Percentiles rank a stretch among this genome's conserved stretches.
phyloP scores from a whole-genome alignment of 768 basidiomycete species.

The Tremella mesenterica region DNA sequence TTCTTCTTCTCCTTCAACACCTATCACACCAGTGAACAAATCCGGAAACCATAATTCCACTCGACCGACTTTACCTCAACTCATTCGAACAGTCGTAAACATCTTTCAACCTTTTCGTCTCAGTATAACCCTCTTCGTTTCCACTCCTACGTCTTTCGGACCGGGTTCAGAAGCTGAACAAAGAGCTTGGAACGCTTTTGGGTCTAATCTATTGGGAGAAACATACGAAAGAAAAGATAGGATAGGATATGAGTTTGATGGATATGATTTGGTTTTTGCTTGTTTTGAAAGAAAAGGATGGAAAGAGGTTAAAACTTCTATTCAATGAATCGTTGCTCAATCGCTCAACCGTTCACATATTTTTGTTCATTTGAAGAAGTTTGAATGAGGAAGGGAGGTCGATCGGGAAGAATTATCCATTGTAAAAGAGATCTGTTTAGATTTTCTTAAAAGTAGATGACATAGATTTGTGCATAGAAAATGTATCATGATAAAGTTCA shows the following conservation, averaged over 20 bases:
- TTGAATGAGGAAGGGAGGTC: too few relatives aligned
- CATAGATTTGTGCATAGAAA: too few relatives aligned
- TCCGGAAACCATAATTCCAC: slow-evolving; percentile 17
- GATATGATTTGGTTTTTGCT: slow-evolving; percentile 46
- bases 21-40: slow-evolving; percentile 35
- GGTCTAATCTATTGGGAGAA: slow-evolving; percentile 33
- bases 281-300: slow-evolving; percentile 42
- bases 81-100: slow-evolving; percentile 76
- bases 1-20: slow-evolving; percentile 34
- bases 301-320: slow-evolving; percentile 24
- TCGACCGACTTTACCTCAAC: slow-evolving; percentile 63
- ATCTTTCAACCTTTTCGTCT: slow-evolving; percentile 88
- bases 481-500: too few relatives aligned
- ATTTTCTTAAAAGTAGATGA: too few relatives aligned
- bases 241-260: slow-evolving; percentile 96
- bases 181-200: slow-evolving; percentile 54
- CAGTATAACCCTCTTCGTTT: slow-evolving; percentile 83
- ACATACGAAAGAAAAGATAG: slow-evolving; percentile 81
- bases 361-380: too few relatives aligned
- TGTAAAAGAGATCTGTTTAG: too few relatives aligned
- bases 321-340: too few relatives aligned
- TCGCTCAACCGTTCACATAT: too few relatives aligned
- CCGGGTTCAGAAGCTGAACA: slow-evolving; percentile 52
- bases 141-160: slow-evolving; percentile 22
- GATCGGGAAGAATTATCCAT: too few relatives aligned